Percentiles rank a stretch among this genome's conserved stretches.
Conservation (phyloP, 2,329 filamentous ascomycete genomes). For the Periconia sp. region DNA sequence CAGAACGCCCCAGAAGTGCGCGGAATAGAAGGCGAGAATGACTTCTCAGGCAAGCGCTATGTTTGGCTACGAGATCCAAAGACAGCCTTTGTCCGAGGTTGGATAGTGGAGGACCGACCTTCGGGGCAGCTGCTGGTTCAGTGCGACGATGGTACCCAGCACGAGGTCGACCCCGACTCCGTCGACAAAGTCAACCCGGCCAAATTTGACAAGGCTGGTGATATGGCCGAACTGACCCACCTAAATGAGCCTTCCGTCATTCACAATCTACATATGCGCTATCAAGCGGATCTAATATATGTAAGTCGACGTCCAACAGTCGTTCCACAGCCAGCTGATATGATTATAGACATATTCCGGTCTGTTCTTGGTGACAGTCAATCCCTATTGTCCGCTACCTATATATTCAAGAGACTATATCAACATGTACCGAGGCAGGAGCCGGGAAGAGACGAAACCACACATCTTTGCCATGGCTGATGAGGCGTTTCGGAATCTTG, state of each 20-base stretch:
- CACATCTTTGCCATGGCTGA: conserved; percentile 99
- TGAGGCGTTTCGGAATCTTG: conserved; percentile 91
- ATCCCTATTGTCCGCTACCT: conserved; percentile 91
- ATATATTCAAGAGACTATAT: conserved; percentile 98
- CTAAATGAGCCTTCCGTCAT: conserved; percentile 97
- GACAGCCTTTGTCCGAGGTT: conserved; percentile 88
- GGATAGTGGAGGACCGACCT: conserved; percentile 82
- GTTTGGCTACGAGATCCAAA: conserved; percentile 93
- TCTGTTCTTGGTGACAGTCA: conserved; percentile 94
- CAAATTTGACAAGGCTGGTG: conserved; percentile 98
- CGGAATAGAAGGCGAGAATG: conserved; percentile 94
- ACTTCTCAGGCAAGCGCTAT: conserved; percentile 98
- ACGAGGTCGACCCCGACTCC: conserved; percentile 81
- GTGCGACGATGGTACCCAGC: conserved; percentile 94
- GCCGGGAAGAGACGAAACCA: conserved; percentile 90
- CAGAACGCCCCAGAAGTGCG: conserved; percentile 63
- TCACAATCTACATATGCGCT: conserved; percentile 93
- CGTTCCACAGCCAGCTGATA: neutral
- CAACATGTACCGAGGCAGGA: conserved; percentile 95
- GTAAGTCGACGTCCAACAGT: conserved; percentile 48
- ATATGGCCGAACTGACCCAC: conserved; percentile 98
- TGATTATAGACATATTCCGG: conserved; percentile 83
- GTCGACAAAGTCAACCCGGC: conserved; percentile 99
- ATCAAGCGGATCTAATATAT: conserved; percentile 94
- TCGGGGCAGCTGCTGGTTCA: conserved; percentile 79